Conservation (phyloP, 2,329 filamentous ascomycete genomes). For the Aphanoascus verrucosus region DNA sequence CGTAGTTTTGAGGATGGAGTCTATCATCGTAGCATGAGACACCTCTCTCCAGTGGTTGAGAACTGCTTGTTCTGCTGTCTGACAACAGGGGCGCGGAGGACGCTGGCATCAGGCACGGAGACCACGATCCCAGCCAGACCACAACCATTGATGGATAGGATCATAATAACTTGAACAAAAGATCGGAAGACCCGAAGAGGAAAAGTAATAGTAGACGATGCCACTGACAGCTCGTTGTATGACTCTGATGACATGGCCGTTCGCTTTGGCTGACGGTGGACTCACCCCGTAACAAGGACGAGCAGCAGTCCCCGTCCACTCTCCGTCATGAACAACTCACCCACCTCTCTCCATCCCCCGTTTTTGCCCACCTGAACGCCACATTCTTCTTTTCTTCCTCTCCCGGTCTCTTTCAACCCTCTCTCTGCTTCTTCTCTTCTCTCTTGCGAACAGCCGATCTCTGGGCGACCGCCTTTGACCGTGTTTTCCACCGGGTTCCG, state of each 20-base stretch:
- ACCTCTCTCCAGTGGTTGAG: too few relatives aligned
- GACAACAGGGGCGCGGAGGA: too few relatives aligned
- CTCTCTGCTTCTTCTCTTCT: constrained; percentile 2
- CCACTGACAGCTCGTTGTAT: constrained; percentile 3
- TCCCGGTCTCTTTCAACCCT: constrained; percentile 1
- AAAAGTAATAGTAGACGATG: background rate
- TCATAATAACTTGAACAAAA: too few relatives aligned
- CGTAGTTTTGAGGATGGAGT: too few relatives aligned
- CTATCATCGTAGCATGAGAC: too few relatives aligned
- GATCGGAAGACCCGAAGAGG: too few relatives aligned
- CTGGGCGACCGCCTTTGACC: constrained; percentile 3
- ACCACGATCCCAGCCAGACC: too few relatives aligned
- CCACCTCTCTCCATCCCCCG: constrained; percentile 1
- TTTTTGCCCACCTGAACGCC: background rate
- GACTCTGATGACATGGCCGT: constrained; percentile 8
- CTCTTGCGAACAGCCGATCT: background rate
- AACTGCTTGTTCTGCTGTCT: too few relatives aligned
- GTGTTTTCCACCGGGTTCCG: constrained; percentile 5
- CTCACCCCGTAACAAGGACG: background rate
- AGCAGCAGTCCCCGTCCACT: background rate
- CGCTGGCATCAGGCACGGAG: too few relatives aligned
- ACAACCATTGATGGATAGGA: too few relatives aligned
- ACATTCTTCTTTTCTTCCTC: constrained; percentile 3
- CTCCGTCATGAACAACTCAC: constrained; percentile 9
- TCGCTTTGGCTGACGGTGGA: background rate